Conservation (phyloP, 2,329 filamentous ascomycete genomes). For the Ilyonectria sp. region DNA sequence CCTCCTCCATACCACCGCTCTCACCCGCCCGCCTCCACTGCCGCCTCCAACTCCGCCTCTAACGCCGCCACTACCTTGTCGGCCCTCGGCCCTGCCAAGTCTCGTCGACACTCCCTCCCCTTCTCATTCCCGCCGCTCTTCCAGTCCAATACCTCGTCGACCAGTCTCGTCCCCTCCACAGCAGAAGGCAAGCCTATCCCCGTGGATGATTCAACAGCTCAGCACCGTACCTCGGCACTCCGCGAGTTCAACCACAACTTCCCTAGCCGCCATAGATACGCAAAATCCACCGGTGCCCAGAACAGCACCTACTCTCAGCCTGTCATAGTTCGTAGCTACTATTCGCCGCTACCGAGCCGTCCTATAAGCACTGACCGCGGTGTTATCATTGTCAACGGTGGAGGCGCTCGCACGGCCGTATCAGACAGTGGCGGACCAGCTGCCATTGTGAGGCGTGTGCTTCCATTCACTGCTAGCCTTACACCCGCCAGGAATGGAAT, state of each 20-base stretch:
- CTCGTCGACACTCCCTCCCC: conserved; percentile 58
- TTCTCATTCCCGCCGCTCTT: conserved; percentile 65
- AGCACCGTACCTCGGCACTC: conserved; percentile 72
- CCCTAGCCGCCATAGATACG: conserved; percentile 70
- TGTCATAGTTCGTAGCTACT: conserved; percentile 77
- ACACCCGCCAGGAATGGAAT: conserved; percentile 56
- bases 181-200: conserved; percentile 70
- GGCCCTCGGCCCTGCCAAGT: conserved; percentile 41
- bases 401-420: conserved; percentile 44
- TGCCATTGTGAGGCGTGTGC: conserved; percentile 48
- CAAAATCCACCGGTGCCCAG: conserved; percentile 69
- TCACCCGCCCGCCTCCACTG: conserved; percentile 44
- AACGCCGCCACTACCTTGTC: conserved; percentile 45
- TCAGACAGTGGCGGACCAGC: conserved; percentile 50
- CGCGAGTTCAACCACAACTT: conserved; percentile 73
- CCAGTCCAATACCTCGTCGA: conserved; percentile 65
- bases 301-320: conserved; percentile 75
- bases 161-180: conserved; percentile 68
- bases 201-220: conserved; percentile 69
- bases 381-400: conserved; percentile 49
- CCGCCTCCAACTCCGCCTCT: conserved; percentile 41
- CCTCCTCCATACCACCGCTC: conserved; percentile 39
- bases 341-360: conserved; percentile 59
- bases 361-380: conserved; percentile 50
- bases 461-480: conserved; percentile 53